Evolutionary conservation across 1,284 basidiomycete species (phyloP).

Genomic region (Singerocomus rubriflavus): DNA sequence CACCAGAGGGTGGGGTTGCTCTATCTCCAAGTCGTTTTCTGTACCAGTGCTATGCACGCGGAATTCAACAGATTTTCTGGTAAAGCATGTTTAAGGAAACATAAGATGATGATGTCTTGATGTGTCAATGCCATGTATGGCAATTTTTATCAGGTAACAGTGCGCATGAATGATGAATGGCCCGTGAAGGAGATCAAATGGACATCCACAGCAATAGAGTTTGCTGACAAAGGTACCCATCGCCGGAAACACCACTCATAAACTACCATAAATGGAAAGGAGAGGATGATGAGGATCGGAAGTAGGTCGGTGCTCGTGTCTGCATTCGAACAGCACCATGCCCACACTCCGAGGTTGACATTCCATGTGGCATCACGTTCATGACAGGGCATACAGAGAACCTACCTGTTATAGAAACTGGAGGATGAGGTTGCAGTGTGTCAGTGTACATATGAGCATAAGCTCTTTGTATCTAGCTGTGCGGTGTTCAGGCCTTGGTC

Average conservation of each 20-base stretch:
- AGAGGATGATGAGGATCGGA: conserved; percentile 6
- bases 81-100: background rate
- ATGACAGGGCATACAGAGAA: too few species aligned
- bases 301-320: background rate
- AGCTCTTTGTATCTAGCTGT: too few species aligned
- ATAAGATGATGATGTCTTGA: background rate
- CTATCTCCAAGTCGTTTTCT: background rate
- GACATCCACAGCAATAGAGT: background rate
- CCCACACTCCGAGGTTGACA: too few species aligned
- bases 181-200: background rate
- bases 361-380: too few species aligned
- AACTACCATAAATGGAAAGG: conserved; percentile 7
- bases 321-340: background rate
- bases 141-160: background rate
- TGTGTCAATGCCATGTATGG: background rate
- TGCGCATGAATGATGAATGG: too few species aligned
- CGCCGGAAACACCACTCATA: too few species aligned
- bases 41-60: too few species aligned
- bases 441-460: too few species aligned
- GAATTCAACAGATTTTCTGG: background rate
- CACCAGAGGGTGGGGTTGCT: background rate
- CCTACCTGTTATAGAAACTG: too few species aligned
- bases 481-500: too few species aligned
- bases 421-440: too few species aligned
- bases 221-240: too few species aligned